Percentiles rank a stretch among this genome's conserved stretches.
These are phyloP conservation scores for Basipetospora chlamydospora DNA, from an alignment of 2,329 filamentous ascomycete species.

Conservation along the genomic window DNA sequence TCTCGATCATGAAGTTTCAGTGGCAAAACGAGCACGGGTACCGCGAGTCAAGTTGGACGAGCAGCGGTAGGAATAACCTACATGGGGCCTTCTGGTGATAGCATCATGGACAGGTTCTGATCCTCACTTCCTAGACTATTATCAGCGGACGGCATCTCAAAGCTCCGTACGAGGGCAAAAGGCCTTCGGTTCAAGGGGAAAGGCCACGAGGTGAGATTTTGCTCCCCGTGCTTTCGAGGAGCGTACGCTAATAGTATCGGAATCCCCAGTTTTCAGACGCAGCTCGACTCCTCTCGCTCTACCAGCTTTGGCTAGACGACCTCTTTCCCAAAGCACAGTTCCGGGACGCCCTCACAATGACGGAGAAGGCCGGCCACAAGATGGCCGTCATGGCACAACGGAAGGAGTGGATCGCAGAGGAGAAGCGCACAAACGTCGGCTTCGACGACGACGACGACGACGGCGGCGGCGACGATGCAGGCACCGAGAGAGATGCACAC, in stretches of 20 bases:
- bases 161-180: slow-evolving; percentile 56
- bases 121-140: slow-evolving; percentile 65
- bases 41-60: slow-evolving; percentile 83
- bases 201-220: slow-evolving; percentile 60
- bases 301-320: slow-evolving; percentile 94
- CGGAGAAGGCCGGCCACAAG: slow-evolving; percentile 85
- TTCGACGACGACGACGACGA: slow-evolving; percentile 19
- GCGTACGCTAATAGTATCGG: neutral
- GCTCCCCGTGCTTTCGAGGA: neutral
- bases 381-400: slow-evolving; percentile 62
- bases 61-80: slow-evolving; percentile 40
- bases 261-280: slow-evolving; percentile 62
- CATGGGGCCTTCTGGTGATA: too few species aligned
- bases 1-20: slow-evolving; percentile 73
- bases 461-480: slow-evolving; percentile 8
- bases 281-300: slow-evolving; percentile 68
- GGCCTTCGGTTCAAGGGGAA: slow-evolving; percentile 77
- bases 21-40: slow-evolving; percentile 56
- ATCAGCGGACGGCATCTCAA: slow-evolving; percentile 70
- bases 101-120: too few species aligned
- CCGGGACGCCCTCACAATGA: slow-evolving; percentile 72
- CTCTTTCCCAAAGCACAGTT: slow-evolving; percentile 92
- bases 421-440: slow-evolving; percentile 34
- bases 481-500: slow-evolving; percentile 13
- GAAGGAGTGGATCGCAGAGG: slow-evolving; percentile 72